Evolutionary conservation across 352 stramenopile species (phyloP).

Genomic region (Phytophthora cryptogea): DNA sequence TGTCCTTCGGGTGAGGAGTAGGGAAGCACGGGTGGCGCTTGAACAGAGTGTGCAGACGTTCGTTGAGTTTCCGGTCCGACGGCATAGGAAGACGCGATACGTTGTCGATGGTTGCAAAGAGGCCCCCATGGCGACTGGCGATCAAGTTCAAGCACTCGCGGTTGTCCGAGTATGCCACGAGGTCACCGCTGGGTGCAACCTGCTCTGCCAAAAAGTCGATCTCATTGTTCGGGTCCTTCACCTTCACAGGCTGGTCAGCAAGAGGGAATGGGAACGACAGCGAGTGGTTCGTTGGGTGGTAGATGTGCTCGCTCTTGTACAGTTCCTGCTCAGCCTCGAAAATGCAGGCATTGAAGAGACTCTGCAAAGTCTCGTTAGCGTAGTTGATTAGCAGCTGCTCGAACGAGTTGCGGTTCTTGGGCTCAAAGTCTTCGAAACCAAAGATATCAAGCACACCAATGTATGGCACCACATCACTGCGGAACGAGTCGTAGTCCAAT

Average conservation of each 20-base stretch:
- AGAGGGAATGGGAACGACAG: slow-evolving; percentile 77
- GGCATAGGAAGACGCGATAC: slow-evolving; percentile 82
- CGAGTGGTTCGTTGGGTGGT: slow-evolving; percentile 81
- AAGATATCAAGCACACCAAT: slow-evolving; percentile 94
- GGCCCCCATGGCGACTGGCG: slow-evolving; percentile 74
- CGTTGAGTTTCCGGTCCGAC: slow-evolving; percentile 88
- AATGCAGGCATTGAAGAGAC: slow-evolving; percentile 89
- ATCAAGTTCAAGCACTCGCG: slow-evolving; percentile 86
- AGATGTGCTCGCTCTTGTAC: slow-evolving; percentile 85
- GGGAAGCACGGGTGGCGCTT: slow-evolving; percentile 86
- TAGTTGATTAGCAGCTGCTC: slow-evolving; percentile 94
- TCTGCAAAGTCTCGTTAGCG: slow-evolving; percentile 91
- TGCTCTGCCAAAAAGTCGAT: slow-evolving; percentile 48
- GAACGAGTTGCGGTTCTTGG: slow-evolving; percentile 91
- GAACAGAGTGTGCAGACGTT: slow-evolving; percentile 81
- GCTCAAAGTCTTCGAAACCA: slow-evolving; percentile 91
- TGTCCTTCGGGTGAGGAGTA: slow-evolving; percentile 84
- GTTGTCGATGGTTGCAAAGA: slow-evolving; percentile 89
- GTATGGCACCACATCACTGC: slow-evolving; percentile 83
- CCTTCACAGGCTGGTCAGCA: slow-evolving; percentile 36
- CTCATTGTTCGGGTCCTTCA: slow-evolving; percentile 37
- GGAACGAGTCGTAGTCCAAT: slow-evolving; percentile 82
- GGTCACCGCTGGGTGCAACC: slow-evolving; percentile 44
- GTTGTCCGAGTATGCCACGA: slow-evolving; percentile 85
- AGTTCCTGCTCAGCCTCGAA: slow-evolving; percentile 87